phyloP scores from a whole-genome alignment of 345 rosid genomes.

The Mallotus nudiflorus region DNA sequence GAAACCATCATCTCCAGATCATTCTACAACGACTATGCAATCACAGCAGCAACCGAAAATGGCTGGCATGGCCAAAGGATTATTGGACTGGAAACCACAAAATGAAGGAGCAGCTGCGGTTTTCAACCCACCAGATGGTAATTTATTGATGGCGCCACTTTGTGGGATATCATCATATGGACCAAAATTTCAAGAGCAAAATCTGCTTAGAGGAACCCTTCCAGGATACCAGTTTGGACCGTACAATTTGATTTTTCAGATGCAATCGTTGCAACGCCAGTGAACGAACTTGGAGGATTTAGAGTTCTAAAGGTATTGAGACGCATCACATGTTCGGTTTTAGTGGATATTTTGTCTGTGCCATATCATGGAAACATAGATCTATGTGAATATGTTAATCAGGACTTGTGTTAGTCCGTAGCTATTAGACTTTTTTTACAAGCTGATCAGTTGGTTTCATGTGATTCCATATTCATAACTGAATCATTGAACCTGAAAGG shows the following conservation, averaged over 20 bases:
- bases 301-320: conserved; percentile 25
- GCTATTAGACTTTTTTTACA: conserved; percentile 30
- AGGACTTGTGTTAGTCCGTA: conserved; percentile 26
- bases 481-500: conserved; percentile 30
- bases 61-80: conserved; percentile 22
- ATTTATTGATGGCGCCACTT: conserved; percentile 38
- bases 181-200: conserved; percentile 60
- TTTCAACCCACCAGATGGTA: conserved; percentile 40
- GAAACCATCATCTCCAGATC: conserved; percentile 37
- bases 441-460: conserved; percentile 26
- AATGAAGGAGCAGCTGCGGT: conserved; percentile 34
- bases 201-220: conserved; percentile 47
- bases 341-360: conserved; percentile 23
- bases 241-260: conserved; percentile 37
- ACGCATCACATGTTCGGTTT: conserved; percentile 2
- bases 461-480: conserved; percentile 34
- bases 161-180: conserved; percentile 58
- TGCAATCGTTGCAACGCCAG: conserved; percentile 51
- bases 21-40: conserved; percentile 42
- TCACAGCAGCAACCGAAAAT: conserved; percentile 23
- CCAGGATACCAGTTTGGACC: conserved; percentile 54
- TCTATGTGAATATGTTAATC: conserved; percentile 41
- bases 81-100: conserved; percentile 41
- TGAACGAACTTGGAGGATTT: conserved; percentile 13
- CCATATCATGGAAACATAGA: conserved; percentile 12